Conservation (phyloP, 768 basidiomycete genomes). For the Amanita molliuscula region DNA sequence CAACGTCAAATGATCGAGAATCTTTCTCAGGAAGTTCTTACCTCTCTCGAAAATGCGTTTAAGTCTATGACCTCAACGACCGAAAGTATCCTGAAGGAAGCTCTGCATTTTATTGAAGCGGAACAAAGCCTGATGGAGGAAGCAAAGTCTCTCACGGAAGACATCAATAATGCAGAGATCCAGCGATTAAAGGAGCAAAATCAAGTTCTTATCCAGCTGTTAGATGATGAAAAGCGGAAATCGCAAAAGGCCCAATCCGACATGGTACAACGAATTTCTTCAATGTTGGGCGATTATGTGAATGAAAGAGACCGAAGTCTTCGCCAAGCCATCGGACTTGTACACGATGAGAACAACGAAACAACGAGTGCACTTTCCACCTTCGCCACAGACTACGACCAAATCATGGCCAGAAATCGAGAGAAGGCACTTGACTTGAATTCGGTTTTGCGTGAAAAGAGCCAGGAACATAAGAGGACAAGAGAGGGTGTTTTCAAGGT, state of each 20-base stretch:
- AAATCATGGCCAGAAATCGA: slow-evolving; percentile 30
- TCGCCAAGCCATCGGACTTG: slow-evolving; percentile 40
- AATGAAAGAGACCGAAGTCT: slow-evolving; percentile 58
- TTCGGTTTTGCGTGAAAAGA: slow-evolving; percentile 31
- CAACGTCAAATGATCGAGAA: slow-evolving; percentile 37
- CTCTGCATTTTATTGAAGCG: slow-evolving; percentile 41
- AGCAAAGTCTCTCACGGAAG: slow-evolving; percentile 36
- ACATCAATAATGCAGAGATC: slow-evolving; percentile 16
- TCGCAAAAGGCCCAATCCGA: slow-evolving; percentile 63
- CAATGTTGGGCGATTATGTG: slow-evolving; percentile 61
- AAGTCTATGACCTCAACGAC: slow-evolving; percentile 48
- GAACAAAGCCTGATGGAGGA: slow-evolving; percentile 44
- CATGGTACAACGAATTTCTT: slow-evolving; percentile 64
- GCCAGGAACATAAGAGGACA: slow-evolving; percentile 40
- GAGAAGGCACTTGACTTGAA: slow-evolving; percentile 31
- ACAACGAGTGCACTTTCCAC: slow-evolving; percentile 39
- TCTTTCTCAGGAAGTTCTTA: slow-evolving; percentile 33
- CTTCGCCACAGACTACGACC: slow-evolving; percentile 39
- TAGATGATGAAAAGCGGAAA: slow-evolving; percentile 57
- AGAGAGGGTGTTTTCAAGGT: slow-evolving; percentile 57
- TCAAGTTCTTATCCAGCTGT: slow-evolving; percentile 41
- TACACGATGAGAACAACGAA: slow-evolving; percentile 46
- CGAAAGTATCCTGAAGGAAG: slow-evolving; percentile 49
- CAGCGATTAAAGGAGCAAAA: slow-evolving; percentile 49
- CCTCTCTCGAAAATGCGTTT: slow-evolving; percentile 47